Base-by-base conservation (phyloP, 306 rosid species). In the Pyrus communis region DNA sequence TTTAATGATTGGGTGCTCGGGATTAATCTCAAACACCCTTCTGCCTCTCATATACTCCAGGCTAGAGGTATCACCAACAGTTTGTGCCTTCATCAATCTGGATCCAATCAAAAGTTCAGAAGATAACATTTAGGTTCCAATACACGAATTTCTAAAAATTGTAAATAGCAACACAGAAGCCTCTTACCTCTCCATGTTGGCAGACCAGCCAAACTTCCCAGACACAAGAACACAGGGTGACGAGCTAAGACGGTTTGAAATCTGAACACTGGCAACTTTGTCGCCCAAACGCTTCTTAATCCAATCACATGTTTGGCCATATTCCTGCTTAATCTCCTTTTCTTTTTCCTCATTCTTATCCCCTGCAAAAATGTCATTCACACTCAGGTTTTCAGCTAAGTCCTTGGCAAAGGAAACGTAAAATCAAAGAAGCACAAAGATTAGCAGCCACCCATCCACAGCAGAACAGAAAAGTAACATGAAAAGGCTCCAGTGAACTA, bases 121-220 rank as follows among this genome's bases (percentile, higher is more conserved):
- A 8, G 77, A 60, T 61, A 43, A 43, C 9, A 27, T 61, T 86
- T 42, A 78, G 77, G 75, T 22, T 42, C 43, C 43, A 6, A 54
- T 25, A 63, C 46, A 49, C 40, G 23, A 68, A 51, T 55, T 49
- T 57, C 12, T 76, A 74, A 51, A 60, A 77, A 59, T 46, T 61
- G 7, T 64, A 71, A 40, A 28, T 25, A 71, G n/a, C 69, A 58
- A 40, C 15, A 76, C 31, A 76, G 69, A 38, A 25, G 63, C 25
- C 63, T 30, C 46, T 73, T 62, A 88, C 98, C 97, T 96, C 82
- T 96, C 99, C 99, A 96, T 96, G 84, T 96, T 96, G 65, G 98
- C 99, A 73, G 98, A 96, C 99, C 99, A 96, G 79, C 99, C 99
- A 70, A 92, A 92, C 85, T 89, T 92, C 83, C 99, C 99, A 57